A percentile compares a stretch with the other conserved stretches of the same genome.
Conservation (phyloP, 208 protist species). For the Trypanosoma theileri region DNA sequence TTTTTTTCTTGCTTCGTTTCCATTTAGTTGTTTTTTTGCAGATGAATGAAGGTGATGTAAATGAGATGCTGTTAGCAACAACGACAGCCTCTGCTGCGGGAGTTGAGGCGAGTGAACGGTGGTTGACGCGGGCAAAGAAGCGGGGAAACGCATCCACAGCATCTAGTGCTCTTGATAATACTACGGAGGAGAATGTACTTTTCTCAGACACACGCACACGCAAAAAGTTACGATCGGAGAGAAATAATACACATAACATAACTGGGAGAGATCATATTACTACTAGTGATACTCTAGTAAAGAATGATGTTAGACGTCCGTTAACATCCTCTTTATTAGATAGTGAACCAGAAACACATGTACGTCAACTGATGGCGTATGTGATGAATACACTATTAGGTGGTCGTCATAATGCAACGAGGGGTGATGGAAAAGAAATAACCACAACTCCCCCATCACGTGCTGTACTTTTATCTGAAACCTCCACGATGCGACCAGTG, state of each 20-base stretch:
- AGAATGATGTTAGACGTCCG: too few species aligned
- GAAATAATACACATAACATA: neutral
- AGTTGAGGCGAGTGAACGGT: slow-evolving; percentile 32
- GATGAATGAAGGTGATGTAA: slow-evolving; percentile 37
- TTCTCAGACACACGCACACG: neutral
- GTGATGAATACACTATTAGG: slow-evolving; percentile 54
- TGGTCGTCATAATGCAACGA: slow-evolving; percentile 54
- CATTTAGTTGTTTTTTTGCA: neutral
- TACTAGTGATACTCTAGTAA: neutral
- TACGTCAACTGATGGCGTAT: slow-evolving; percentile 61
- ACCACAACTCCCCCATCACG: neutral
- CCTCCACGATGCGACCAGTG: slow-evolving; percentile 28
- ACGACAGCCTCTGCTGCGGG: slow-evolving; percentile 46
- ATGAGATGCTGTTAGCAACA: slow-evolving; percentile 46
- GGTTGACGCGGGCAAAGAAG: slow-evolving; percentile 32
- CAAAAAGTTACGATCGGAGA: slow-evolving; percentile 2
- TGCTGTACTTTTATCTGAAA: slow-evolving; percentile 25
- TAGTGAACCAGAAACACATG: slow-evolving; percentile 24
- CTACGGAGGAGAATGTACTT: neutral
- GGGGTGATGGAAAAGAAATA: neutral
- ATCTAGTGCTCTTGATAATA: neutral
- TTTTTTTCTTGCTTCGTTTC: slow-evolving; percentile 3
- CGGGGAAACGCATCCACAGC: slow-evolving; percentile 10
- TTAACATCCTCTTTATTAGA: too few species aligned
- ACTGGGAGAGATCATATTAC: slow-evolving; percentile 13